Evolutionary conservation across 352 stramenopile species (phyloP).

Genomic region (Phytopythium delawarense): DNA sequence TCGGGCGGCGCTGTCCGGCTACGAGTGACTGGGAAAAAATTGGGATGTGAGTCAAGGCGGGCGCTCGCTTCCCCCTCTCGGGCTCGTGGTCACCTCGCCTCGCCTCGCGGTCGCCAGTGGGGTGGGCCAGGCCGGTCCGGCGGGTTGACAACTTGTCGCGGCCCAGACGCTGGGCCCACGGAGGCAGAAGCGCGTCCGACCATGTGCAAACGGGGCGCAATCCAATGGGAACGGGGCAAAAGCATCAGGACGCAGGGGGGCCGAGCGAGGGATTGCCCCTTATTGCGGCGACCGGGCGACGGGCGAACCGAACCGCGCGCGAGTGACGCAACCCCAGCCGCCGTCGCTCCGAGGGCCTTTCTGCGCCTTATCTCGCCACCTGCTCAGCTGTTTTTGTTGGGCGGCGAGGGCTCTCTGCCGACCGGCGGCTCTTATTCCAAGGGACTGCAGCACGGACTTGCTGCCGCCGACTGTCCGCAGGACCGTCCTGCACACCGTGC

Average conservation of each 20-base stretch:
- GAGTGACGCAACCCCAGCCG: slow-evolving; percentile 7
- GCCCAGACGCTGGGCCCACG: not conserved
- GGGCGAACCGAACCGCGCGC: not conserved
- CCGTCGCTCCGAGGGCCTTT: not conserved
- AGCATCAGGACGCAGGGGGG: slow-evolving; percentile 2
- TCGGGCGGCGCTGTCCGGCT: not conserved
- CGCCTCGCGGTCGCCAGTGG: not conserved
- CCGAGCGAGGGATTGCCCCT: too few relatives aligned
- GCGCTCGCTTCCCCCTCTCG: not conserved
- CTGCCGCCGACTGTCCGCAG: too few relatives aligned
- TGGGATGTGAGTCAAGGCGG: slow-evolving; percentile 7
- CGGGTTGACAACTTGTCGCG: not conserved
- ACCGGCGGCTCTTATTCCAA: not conserved
- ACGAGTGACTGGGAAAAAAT: not conserved
- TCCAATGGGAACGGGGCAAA: slow-evolving; percentile 2
- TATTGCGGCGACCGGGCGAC: not conserved
- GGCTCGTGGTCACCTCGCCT: not conserved
- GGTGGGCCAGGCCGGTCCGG: too few relatives aligned
- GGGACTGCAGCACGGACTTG: not conserved
- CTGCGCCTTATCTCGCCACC: slow-evolving; percentile 9
- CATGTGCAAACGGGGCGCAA: not conserved
- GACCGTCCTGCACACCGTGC: not conserved
- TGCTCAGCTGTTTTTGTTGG: not conserved
- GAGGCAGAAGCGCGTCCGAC: slow-evolving; percentile 1
- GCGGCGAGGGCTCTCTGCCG: not conserved